Evolutionary conservation across 2,329 filamentous ascomycete genomes (phyloP).

Genomic region (Diaporthe destruens): DNA sequence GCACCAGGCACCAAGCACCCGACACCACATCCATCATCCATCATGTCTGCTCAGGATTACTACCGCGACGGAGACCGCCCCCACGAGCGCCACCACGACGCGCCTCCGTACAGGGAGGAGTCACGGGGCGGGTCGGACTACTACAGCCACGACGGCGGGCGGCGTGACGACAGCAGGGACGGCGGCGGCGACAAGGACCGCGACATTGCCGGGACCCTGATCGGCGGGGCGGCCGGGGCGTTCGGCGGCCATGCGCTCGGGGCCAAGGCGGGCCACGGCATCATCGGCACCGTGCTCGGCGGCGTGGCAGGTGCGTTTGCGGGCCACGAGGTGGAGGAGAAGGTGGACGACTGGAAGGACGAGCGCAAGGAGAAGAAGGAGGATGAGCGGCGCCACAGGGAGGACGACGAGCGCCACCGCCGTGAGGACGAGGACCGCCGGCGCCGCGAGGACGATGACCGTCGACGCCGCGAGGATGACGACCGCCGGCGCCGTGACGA

Average conservation of each 20-base stretch:
- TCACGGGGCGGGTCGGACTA: slow-evolving; percentile 35
- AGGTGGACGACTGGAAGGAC: slow-evolving; percentile 55
- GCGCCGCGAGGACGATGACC: slow-evolving; percentile 36
- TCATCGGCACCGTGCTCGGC: slow-evolving; percentile 54
- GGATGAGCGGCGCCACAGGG: slow-evolving; percentile 43
- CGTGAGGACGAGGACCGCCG: slow-evolving; percentile 35
- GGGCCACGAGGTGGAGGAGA: slow-evolving; percentile 58
- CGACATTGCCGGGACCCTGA: slow-evolving; percentile 56
- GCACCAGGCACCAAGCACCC: no score
- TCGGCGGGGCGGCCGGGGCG: slow-evolving; percentile 56
- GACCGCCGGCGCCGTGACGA: slow-evolving; percentile 40
- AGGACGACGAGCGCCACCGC: slow-evolving; percentile 41
- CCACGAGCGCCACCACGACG: slow-evolving; percentile 29
- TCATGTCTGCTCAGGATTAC: slow-evolving; percentile 34
- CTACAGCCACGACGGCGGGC: slow-evolving; percentile 34
- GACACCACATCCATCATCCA: no score
- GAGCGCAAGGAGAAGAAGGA: slow-evolving; percentile 55
- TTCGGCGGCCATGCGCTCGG: slow-evolving; percentile 57
- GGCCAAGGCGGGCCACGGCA: slow-evolving; percentile 49
- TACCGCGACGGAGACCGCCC: slow-evolving; percentile 32
- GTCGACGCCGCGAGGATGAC: slow-evolving; percentile 39
- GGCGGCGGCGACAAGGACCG: slow-evolving; percentile 54
- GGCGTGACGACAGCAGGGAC: slow-evolving; percentile 12
- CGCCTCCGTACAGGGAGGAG: slow-evolving; percentile 23
- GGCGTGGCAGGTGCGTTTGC: slow-evolving; percentile 56